These are phyloP conservation scores for Teunomyces panamensis DNA, from an alignment of 805 yeast genomes.

Conservation along the genomic window DNA sequence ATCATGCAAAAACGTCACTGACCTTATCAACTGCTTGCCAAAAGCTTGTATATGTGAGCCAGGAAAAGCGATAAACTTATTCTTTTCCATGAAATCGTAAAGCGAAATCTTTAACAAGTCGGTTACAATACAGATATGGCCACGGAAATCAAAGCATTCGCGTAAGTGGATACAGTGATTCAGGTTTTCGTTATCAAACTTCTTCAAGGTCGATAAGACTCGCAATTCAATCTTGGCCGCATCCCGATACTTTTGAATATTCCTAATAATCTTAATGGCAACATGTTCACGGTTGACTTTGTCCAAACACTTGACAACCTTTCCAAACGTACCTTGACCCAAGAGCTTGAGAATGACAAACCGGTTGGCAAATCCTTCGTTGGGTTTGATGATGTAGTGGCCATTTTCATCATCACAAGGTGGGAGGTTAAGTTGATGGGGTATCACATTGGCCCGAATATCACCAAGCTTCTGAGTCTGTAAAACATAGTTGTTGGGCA, in stretches of 20 bases:
- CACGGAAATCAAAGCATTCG: slow-evolving; percentile 88
- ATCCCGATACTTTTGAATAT: slow-evolving; percentile 90
- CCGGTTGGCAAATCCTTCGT: slow-evolving; percentile 69
- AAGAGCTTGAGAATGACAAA: slow-evolving; percentile 65
- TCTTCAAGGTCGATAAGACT: slow-evolving; percentile 69
- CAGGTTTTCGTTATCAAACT: slow-evolving; percentile 62
- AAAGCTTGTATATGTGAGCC: slow-evolving; percentile 90
- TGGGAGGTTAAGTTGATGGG: slow-evolving; percentile 24
- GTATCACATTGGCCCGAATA: slow-evolving; percentile 37
- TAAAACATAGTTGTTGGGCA: slow-evolving; percentile 34
- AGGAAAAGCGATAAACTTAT: slow-evolving; percentile 86
- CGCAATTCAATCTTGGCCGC: slow-evolving; percentile 92
- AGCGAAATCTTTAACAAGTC: slow-evolving; percentile 81
- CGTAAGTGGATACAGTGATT: slow-evolving; percentile 81
- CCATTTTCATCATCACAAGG: slow-evolving; percentile 71
- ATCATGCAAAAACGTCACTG: slow-evolving; percentile 88
- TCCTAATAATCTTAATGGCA: slow-evolving; percentile 89
- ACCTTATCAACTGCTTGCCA: slow-evolving; percentile 77
- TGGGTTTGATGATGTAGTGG: slow-evolving; percentile 60
- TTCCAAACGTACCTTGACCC: slow-evolving; percentile 94
- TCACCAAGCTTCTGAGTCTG: slow-evolving; percentile 40
- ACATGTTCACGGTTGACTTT: slow-evolving; percentile 54
- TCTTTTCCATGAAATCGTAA: slow-evolving; percentile 85
- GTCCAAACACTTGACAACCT: slow-evolving; percentile 83
- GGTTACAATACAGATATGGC: slow-evolving; percentile 92